Conservation (phyloP, 2,329 filamentous ascomycete species). For the Colletotrichum higginsianum region DNA sequence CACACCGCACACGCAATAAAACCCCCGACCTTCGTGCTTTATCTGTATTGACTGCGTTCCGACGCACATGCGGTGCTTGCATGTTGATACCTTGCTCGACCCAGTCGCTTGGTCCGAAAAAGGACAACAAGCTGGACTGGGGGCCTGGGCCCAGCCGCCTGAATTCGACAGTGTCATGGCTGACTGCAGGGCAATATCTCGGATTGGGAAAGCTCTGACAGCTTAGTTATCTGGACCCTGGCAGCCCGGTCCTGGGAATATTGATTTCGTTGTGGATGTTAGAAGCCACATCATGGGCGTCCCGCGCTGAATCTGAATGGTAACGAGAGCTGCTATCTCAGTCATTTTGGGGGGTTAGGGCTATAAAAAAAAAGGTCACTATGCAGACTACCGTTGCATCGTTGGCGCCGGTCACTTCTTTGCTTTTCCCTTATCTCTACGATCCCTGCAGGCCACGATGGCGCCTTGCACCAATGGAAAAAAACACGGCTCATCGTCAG, state of each 20-base stretch:
- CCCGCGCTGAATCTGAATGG: constrained; percentile 12
- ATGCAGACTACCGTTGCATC: constrained; percentile 30
- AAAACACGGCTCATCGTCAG: background rate
- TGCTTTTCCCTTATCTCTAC: constrained; percentile 32
- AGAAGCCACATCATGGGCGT: background rate
- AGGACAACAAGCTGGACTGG: constrained; percentile 14
- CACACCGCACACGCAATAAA: background rate
- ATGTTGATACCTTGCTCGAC: constrained; percentile 27
- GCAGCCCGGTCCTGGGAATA: constrained; percentile 21
- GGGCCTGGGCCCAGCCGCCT: constrained; percentile 19
- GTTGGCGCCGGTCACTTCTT: constrained; percentile 17
- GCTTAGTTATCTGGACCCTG: constrained; percentile 27
- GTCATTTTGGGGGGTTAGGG: background rate
- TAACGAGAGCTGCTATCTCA: constrained; percentile 6
- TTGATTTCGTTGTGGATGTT: background rate
- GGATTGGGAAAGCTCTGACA: constrained; percentile 5
- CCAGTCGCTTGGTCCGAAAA: constrained; percentile 22
- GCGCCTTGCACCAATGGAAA: background rate
- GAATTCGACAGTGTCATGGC: constrained; percentile 13
- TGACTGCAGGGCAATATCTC: background rate
- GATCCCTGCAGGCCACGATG: background rate
- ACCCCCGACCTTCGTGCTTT: constrained; percentile 9
- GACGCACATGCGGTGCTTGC: constrained; percentile 21
- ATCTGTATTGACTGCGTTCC: constrained; percentile 2
- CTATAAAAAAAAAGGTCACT: constrained; percentile 6